Evolutionary conservation across 2,329 filamentous ascomycete species (phyloP).

Genomic region (Coniochaeta sp.): DNA sequence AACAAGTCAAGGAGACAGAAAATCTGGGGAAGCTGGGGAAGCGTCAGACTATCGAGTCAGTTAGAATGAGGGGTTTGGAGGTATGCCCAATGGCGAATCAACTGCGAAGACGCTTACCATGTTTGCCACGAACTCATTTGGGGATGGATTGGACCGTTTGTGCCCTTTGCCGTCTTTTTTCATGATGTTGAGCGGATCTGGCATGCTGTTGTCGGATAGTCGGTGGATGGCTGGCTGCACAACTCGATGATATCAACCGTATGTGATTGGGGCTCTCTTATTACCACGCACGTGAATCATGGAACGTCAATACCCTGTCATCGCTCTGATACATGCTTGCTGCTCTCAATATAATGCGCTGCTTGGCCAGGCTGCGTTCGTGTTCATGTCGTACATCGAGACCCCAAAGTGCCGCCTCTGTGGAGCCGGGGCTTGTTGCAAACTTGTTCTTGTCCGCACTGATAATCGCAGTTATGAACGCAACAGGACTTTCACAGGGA

Average conservation of each 20-base stretch:
- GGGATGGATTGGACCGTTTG: slow-evolving; percentile 8
- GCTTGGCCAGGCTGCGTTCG: too few relatives aligned
- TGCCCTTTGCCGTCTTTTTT: slow-evolving; percentile 6
- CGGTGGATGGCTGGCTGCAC: not conserved
- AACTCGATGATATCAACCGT: slow-evolving; percentile 6
- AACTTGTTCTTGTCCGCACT: too few relatives aligned
- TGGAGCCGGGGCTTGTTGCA: too few relatives aligned
- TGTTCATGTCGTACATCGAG: too few relatives aligned
- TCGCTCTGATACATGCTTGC: too few relatives aligned
- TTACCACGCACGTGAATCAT: too few relatives aligned
- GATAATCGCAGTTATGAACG: too few relatives aligned
- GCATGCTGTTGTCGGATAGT: not conserved
- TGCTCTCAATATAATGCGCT: too few relatives aligned
- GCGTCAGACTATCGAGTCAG: not conserved
- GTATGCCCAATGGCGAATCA: not conserved
- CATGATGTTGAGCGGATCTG: not conserved
- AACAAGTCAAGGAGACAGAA: not conserved
- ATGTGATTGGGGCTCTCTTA: too few relatives aligned
- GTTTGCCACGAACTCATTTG: slow-evolving; percentile 10
- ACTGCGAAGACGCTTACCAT: slow-evolving; percentile 2
- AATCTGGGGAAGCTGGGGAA: not conserved
- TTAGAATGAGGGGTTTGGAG: not conserved
- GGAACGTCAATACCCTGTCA: too few relatives aligned
- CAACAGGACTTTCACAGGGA: too few relatives aligned
- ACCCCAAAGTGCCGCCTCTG: too few relatives aligned